Percentiles rank a stretch among this genome's conserved stretches.
phyloP scores from a whole-genome alignment of 225 moss, liverwort and hornwort species.

The Physcomitrellopsis africana region DNA sequence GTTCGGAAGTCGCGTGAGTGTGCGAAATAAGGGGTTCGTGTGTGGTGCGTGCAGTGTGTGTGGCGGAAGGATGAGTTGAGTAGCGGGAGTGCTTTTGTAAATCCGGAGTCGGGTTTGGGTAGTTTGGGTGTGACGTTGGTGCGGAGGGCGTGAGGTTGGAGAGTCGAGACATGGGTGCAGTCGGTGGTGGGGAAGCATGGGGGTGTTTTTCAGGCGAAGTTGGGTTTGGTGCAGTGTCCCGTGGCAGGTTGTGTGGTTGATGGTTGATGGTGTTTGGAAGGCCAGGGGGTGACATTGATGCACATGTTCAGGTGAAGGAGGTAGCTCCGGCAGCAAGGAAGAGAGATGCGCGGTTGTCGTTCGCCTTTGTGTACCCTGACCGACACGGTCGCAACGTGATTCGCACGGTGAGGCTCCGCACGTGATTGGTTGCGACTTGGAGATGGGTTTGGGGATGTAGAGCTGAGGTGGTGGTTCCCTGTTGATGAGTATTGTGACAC shows the following conservation, averaged over 20 bases:
- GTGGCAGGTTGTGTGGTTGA: not conserved
- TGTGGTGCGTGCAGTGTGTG: no score
- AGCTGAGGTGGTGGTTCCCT: not conserved
- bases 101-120: no score
- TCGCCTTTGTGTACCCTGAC: conserved; percentile 98
- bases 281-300: not conserved
- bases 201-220: no score
- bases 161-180: no score
- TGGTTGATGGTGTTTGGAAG: not conserved
- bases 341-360: conserved; percentile 93
- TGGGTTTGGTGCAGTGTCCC: not conserved
- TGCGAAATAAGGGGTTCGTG: no score
- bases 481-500: not conserved
- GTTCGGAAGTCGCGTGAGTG: not conserved
- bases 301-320: conserved; percentile 78
- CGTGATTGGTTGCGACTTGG: not conserved
- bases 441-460: not conserved
- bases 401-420: conserved; percentile 71
- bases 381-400: conserved; percentile 97
- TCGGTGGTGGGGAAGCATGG: no score
- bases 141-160: no score
- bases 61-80: no score
- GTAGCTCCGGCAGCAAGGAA: conserved; percentile 94
- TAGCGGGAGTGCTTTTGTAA: no score
- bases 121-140: no score